Base-by-base conservation (phyloP, 1,284 basidiomycete genomes). In the Heliocybe sulcata region DNA sequence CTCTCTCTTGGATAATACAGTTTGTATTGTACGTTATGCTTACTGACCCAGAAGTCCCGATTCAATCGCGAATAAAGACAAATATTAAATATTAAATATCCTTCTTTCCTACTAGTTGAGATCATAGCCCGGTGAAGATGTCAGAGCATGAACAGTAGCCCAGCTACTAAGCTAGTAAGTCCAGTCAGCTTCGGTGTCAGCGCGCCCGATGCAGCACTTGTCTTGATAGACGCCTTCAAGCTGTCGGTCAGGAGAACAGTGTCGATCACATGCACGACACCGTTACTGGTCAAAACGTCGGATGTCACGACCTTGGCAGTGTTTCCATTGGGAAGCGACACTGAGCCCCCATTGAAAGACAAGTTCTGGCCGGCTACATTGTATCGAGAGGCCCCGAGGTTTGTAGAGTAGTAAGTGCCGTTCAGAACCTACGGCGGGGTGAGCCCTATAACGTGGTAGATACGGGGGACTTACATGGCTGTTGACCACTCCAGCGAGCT, bases 291-390 rank as follows among this genome's bases (percentile, higher is more conserved):
- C 27, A 51, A 31, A 26, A 51, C 27, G 16, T 51, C 26, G 3
- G 50, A 51, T 14, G 27, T 31, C 25, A 51, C 22, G 27, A 51
- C 31, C 19, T 51, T 51, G 19, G 48, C 48, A 10, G 48, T 51
- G 48, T 51, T 51, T 14, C 50, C 26, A 26, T 26, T 26, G 2
- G 3, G 38, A 16, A 42, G 38, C 8, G 38, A 42, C n/a, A 42
- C 38, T 16, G 38, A 42, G 16, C 19, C 19, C 6, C 8, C 4
- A 16, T 35, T 35, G 33, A 35, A 35, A 8, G 33, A 35, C 9
- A 35, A 16, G 33, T 16, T 35, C 33, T 35, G 33, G 33, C 33
- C 33, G 8, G 33, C 33, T 16, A 35, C 16, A 16, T 35, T 35
- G 33, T 9, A 35, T 16, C 16, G 33, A 16, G 33, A 8, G 33